Conservation (phyloP, 306 rosid genomes). For the Vigna nakashimae region DNA sequence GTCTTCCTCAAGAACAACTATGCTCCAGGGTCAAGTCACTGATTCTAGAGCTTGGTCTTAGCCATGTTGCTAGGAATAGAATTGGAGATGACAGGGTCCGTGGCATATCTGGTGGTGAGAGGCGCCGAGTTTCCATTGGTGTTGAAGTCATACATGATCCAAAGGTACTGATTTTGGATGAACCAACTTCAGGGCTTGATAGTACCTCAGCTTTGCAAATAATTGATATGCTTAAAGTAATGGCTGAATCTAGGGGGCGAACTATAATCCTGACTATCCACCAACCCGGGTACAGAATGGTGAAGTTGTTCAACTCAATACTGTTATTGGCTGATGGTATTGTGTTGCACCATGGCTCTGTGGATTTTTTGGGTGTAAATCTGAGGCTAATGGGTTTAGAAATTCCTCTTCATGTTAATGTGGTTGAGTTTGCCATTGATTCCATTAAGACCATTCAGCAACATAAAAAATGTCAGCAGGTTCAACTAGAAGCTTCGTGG, state of each 20-base stretch:
- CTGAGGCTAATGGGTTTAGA: slow-evolving; percentile 68
- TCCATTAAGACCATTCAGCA: slow-evolving; percentile 63
- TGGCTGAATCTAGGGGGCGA: slow-evolving; percentile 69
- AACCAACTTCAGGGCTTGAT: slow-evolving; percentile 88
- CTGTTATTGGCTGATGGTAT: slow-evolving; percentile 65
- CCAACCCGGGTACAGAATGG: slow-evolving; percentile 81
- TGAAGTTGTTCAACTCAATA: slow-evolving; percentile 66
- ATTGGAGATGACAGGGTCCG: slow-evolving; percentile 73
- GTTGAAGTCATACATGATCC: slow-evolving; percentile 86
- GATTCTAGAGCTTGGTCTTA: slow-evolving; percentile 70
- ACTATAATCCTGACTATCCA: slow-evolving; percentile 77
- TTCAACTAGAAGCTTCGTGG: slow-evolving; percentile 21
- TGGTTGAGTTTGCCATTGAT: slow-evolving; percentile 79
- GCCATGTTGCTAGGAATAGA: slow-evolving; percentile 61
- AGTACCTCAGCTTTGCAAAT: slow-evolving; percentile 77
- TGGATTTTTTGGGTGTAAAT: slow-evolving; percentile 64
- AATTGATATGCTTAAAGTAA: slow-evolving; percentile 70
- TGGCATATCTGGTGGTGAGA: slow-evolving; percentile 80
- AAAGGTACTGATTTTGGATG: slow-evolving; percentile 70
- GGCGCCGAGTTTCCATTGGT: slow-evolving; percentile 77
- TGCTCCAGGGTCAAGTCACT: slow-evolving; percentile 60
- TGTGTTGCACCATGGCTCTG: slow-evolving; percentile 72
- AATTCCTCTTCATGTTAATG: slow-evolving; percentile 71
- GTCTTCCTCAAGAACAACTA: slow-evolving; percentile 55
- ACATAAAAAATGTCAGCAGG: slow-evolving; percentile 35